phyloP scores from a whole-genome alignment of 2,329 filamentous ascomycete genomes.

The Clarireedia monteithiana region DNA sequence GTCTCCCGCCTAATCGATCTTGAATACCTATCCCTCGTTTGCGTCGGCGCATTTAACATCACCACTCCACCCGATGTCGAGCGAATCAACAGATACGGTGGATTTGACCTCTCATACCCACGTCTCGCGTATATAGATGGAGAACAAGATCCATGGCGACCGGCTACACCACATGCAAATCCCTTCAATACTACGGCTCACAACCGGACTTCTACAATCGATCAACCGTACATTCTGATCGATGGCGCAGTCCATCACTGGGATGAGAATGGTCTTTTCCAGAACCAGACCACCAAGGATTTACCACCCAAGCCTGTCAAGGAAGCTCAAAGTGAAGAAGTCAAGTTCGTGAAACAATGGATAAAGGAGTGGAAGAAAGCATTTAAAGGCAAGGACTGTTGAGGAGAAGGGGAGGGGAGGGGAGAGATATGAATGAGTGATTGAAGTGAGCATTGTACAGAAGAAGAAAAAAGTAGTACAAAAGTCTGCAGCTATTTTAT shows the following conservation, averaged over 20 bases:
- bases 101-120: constrained; percentile 60
- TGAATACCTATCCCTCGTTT: constrained; percentile 54
- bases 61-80: constrained; percentile 53
- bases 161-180: constrained; percentile 62
- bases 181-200: constrained; percentile 37
- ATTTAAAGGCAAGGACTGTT: neutral
- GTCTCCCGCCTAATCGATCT: constrained; percentile 64
- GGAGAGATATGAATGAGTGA: no score
- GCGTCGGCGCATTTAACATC: constrained; percentile 63
- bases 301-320: constrained; percentile 53
- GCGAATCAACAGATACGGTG: constrained; percentile 69
- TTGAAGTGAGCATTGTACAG: no score
- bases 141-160: constrained; percentile 72
- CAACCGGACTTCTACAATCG: constrained; percentile 48
- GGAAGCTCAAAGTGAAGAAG: constrained; percentile 49
- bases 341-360: constrained; percentile 60
- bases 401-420: neutral
- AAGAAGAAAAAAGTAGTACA: no score
- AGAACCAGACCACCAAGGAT: constrained; percentile 45
- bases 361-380: constrained; percentile 46
- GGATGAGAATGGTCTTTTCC: constrained; percentile 64
- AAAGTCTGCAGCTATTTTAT: no score
- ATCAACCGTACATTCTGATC: constrained; percentile 68
- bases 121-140: constrained; percentile 74
- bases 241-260: constrained; percentile 72